phyloP scores from a whole-genome alignment of 2,329 filamentous ascomycete genomes.

The Tolypocladium sp. region DNA sequence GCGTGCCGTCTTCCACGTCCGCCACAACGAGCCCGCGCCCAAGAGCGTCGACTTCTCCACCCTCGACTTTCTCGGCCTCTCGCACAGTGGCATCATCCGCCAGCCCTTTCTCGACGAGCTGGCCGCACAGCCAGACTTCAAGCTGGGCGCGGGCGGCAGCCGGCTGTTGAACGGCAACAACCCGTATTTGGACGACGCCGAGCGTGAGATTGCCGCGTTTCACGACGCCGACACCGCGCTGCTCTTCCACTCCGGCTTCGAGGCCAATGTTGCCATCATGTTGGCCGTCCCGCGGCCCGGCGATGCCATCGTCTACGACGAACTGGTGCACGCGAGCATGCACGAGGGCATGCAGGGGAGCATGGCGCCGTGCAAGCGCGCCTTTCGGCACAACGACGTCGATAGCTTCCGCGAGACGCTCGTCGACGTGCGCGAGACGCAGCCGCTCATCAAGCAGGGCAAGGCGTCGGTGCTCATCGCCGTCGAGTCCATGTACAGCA shows the following conservation, averaged over 20 bases:
- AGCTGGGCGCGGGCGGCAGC: neutral
- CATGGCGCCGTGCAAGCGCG: slow-evolving; percentile 33
- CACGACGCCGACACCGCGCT: slow-evolving; percentile 46
- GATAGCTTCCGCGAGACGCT: slow-evolving; percentile 5
- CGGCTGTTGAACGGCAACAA: neutral
- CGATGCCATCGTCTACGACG: slow-evolving; percentile 54
- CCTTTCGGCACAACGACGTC: slow-evolving; percentile 36
- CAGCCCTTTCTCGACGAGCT: no score
- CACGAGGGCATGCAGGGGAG: slow-evolving; percentile 55
- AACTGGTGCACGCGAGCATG: slow-evolving; percentile 56
- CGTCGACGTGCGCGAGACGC: slow-evolving; percentile 1
- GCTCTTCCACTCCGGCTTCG: slow-evolving; percentile 49
- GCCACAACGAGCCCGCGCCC: no score
- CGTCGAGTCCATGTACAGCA: neutral
- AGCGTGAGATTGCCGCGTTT: neutral
- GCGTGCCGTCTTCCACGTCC: no score
- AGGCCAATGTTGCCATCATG: slow-evolving; percentile 41
- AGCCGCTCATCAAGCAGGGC: slow-evolving; percentile 18
- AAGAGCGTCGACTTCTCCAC: no score
- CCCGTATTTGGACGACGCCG: neutral
- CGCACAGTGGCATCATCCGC: no score
- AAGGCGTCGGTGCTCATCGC: slow-evolving; percentile 25
- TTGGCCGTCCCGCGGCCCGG: slow-evolving; percentile 39
- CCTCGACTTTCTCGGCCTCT: no score
- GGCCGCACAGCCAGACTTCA: neutral